Base-by-base conservation (phyloP, 768 basidiomycete genomes). In the Rhodotorula taiwanensis region DNA sequence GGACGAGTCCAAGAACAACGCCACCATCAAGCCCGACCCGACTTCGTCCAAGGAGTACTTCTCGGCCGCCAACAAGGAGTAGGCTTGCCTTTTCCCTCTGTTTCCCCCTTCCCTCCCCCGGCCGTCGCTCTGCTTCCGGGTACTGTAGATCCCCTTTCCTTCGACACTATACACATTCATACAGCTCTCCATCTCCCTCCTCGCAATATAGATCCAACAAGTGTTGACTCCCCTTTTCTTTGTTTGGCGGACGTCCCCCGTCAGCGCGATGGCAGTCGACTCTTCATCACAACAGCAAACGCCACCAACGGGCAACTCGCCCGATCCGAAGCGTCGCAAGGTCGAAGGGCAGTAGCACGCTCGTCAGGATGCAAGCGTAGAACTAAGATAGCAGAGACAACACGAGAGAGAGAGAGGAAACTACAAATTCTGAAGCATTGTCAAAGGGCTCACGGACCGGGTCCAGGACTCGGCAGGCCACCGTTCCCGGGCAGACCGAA, bases 361-460 rank as follows among this genome's bases (percentile, higher is more conserved):
- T n/a, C n/a, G n/a, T n/a, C n/a, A n/a, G n/a, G n/a, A n/a, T n/a
- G n/a, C n/a, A n/a, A n/a, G n/a, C n/a, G n/a, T n/a, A n/a, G n/a
- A n/a, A n/a, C n/a, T n/a, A n/a, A n/a, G n/a, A n/a, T n/a, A 91
- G 77, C 83, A 79, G 4, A 83, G 83, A 49, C 92, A 97, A 75
- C 92, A 92, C 0, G 93, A 95, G 75, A 80, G 95, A 72, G 93
- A 97, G 76, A n/a, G n/a, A n/a, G n/a, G n/a, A n/a, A n/a, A n/a
- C n/a, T n/a, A n/a, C n/a, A n/a, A n/a, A n/a, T n/a, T n/a, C n/a
- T n/a, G n/a, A n/a, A n/a, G n/a, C n/a, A n/a, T 93, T 95, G 11
- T 55, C 53, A 11, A 30, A 31, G 33, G 53, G 41, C 41, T 55
- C 28, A 41, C 41, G 42, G 13, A 9, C 28, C 30, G 21, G 15